Base-by-base conservation (phyloP, 148 eudicot genomes). In the Rhododendron kiyosumense region DNA sequence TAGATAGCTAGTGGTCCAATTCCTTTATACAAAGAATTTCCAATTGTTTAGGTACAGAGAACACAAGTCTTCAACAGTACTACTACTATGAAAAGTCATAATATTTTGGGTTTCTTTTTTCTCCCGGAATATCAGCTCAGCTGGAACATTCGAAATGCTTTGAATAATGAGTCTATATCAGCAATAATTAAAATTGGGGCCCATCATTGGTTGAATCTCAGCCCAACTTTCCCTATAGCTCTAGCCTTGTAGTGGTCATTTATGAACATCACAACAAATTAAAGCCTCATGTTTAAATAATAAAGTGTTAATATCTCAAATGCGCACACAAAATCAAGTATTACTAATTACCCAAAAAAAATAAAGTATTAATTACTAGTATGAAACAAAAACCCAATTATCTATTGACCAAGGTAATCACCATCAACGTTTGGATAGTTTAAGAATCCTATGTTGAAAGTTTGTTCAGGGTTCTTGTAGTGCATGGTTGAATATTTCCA, bases 81-180 rank as follows among this genome's bases (percentile, higher is more conserved):
- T 20, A 77, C 46, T 20, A 77, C 46, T 24, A 24, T 78, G 81
- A 43, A 6, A 41, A 78, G 38, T 30, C 43, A 30, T 7, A 51
- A 17, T 15, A 18, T 81, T 52, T 52, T 46, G 49, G 26, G 57
- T 32, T 52, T 52, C 1, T 32, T 6, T 32, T 80, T 28, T 24
- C 3, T 41, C 11, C 10, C 59, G 17, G 59, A 81, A 81, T 74
- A 43, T 89, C 46, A 87, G 84, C 51, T 59, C 46, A 87, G 84
- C 51, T 59, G 85, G 79, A 84, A 85, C 81, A 48, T 79, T 79
- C 52, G 84, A 11, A 83, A 78, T 84, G 81, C 63, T 79, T 82
- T 51, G 86, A 85, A 87, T 87, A 48, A 87, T 87, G 79, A 89
- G 85, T 76, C 69, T 83, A 78, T 22, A 48, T 59, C 57, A 69